These are phyloP conservation scores for Macroventuria anomochaeta DNA, from an alignment of 2,329 filamentous ascomycete species.

Conservation along the genomic window DNA sequence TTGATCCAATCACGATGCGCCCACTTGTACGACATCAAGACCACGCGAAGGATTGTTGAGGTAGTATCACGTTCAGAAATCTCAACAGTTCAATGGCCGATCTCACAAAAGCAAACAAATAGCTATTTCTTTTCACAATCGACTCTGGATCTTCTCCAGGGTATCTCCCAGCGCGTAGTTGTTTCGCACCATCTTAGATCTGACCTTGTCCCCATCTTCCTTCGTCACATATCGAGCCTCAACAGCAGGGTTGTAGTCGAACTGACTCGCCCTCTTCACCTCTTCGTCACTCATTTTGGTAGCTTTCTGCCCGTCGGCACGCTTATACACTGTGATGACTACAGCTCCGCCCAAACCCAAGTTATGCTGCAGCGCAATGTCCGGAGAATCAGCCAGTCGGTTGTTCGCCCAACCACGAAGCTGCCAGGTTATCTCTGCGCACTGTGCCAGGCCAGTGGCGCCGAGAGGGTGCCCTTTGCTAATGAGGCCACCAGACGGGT, in stretches of 20 bases:
- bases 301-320: slow-evolving; percentile 75
- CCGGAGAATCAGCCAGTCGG: slow-evolving; percentile 70
- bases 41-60: no score
- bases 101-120: not conserved
- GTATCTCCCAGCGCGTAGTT: slow-evolving; percentile 81
- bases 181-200: slow-evolving; percentile 69
- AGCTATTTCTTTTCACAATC: slow-evolving; percentile 58
- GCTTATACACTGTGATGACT: slow-evolving; percentile 86
- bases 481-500: slow-evolving; percentile 91
- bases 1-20: no score
- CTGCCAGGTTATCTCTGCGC: slow-evolving; percentile 93
- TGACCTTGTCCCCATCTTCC: slow-evolving; percentile 70
- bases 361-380: slow-evolving; percentile 85
- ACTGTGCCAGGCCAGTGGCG: slow-evolving; percentile 90
- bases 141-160: slow-evolving; percentile 71
- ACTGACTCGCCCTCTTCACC: slow-evolving; percentile 68
- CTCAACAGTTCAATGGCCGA: not conserved
- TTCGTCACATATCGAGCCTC: slow-evolving; percentile 86
- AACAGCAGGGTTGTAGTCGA: slow-evolving; percentile 91
- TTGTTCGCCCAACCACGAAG: slow-evolving; percentile 96
- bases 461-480: slow-evolving; percentile 94
- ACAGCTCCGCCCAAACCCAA: slow-evolving; percentile 87
- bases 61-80: not conserved
- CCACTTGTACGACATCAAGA: no score
- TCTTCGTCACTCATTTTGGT: slow-evolving; percentile 65